Evolutionary conservation across 1,139 yeast species (phyloP), one percentile per base, ranked within the genome.

Genomic region (Eremothecium gossypii): DNA sequence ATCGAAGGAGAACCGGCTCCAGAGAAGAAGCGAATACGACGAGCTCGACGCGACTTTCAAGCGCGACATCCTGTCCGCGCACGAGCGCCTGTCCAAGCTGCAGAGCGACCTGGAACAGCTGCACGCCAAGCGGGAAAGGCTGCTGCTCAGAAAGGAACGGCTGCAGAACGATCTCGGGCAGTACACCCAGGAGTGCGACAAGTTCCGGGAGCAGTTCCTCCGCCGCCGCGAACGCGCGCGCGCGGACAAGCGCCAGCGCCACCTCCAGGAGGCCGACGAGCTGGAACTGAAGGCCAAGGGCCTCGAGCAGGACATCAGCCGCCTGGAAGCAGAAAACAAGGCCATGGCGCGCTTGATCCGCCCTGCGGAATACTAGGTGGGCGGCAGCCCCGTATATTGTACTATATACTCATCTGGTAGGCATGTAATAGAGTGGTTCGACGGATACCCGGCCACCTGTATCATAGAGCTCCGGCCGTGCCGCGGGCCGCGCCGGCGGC

Each of bases 1-100:
- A 38, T 65, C 63, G 36, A 71, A 70, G 47, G 64, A 72, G 43
- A 52, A 44, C 8, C 61, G 43, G 66, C 52, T 56, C 40, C 57
- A 64, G 30, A 63, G 58, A 32, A 49, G 60, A 30, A 56, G 73
- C 45, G 63, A 60, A 17, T 61, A 61, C 36, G 59, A 64, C 12
- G 58, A 66, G 36, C 52, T 60, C 29, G 64, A 67, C 42, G 63
- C 58, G 33, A 58, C 57, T 5, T 57, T 61, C 29, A 55, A 58
- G 33, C 44, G 49, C 7, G 49, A 55, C 14, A 45, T 65, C 10
- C 51, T 54, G 10, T 48, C 50, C 7, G 38, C 45, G 8, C 41
- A 46, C 7, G 30, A 33, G 6, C 49, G 49, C 38, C 44, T 48
- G 28, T 37, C 36, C 8, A 53, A 50, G 39, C 37, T 68, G 28